Percentiles rank a stretch among this genome's conserved stretches.
Evolutionary conservation across 2,329 filamentous ascomycete species (phyloP).

Genomic region (Aspergillus sp.): DNA sequence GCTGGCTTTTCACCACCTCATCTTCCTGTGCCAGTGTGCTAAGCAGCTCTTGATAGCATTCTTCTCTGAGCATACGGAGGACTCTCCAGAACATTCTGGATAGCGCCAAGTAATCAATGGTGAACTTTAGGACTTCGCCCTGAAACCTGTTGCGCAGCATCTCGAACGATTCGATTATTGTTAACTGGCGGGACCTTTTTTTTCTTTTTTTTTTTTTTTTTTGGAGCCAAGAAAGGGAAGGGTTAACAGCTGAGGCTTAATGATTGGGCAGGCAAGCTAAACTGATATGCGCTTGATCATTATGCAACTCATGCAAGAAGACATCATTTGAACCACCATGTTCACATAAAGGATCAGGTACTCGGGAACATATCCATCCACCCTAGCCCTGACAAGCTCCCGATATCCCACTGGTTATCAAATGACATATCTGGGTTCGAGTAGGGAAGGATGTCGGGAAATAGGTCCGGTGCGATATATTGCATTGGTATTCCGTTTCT

Average conservation of each 20-base stretch:
- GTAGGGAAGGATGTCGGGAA: conserved; percentile 15
- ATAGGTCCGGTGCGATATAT: conserved; percentile 3
- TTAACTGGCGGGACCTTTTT: conserved; percentile 1
- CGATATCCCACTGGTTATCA: conserved; percentile 16
- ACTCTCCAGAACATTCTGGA: conserved; percentile 44
- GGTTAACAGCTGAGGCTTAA: too few species aligned
- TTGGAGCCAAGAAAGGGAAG: too few species aligned
- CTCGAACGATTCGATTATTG: conserved; percentile 24
- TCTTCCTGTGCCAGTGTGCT: neutral
- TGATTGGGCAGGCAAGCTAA: too few species aligned
- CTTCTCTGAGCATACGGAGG: conserved; percentile 32
- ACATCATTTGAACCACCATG: too few species aligned
- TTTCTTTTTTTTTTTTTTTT: too few species aligned
- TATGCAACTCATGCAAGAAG: too few species aligned
- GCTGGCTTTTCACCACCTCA: neutral
- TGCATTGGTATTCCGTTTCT: neutral
- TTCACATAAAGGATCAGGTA: too few species aligned
- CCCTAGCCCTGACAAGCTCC: conserved; percentile 11
- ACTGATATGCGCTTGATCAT: too few species aligned
- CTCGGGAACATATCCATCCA: conserved; percentile 9
- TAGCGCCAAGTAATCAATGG: conserved; percentile 47
- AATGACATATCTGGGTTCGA: conserved; percentile 16
- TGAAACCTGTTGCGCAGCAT: conserved; percentile 33
- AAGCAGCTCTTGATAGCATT: conserved; percentile 31
- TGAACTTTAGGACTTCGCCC: conserved; percentile 31